Evolutionary conservation across 441 rosid genomes (phyloP).

Genomic region (Aleurites moluccanus): DNA sequence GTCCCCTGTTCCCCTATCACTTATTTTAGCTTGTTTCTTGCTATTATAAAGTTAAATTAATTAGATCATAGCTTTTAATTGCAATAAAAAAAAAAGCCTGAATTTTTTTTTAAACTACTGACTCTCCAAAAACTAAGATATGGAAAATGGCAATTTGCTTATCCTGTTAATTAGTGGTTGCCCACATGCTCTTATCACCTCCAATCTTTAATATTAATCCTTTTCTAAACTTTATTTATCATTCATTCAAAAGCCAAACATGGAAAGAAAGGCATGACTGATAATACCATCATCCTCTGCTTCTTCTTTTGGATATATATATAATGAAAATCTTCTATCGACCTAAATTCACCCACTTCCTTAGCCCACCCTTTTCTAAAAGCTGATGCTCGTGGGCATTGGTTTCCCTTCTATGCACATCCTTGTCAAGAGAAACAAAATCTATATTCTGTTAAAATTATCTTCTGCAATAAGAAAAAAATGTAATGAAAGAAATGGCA

Average conservation of each 20-base stretch:
- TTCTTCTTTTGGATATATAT: neutral
- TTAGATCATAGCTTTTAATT: too few species aligned
- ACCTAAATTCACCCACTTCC: slow-evolving; percentile 9
- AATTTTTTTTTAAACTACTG: too few species aligned
- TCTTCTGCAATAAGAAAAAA: too few species aligned
- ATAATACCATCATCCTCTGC: neutral
- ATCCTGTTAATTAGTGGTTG: slow-evolving; percentile 9
- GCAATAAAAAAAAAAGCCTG: too few species aligned
- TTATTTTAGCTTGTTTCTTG: neutral
- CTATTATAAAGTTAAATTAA: neutral
- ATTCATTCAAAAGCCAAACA: slow-evolving; percentile 4
- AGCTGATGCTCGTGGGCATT: neutral
- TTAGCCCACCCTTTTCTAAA: neutral
- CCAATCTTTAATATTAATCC: neutral
- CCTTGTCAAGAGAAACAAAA: neutral
- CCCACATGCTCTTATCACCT: slow-evolving; percentile 5
- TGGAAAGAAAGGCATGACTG: neutral
- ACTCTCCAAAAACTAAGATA: too few species aligned
- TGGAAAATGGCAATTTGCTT: neutral
- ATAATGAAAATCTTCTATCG: neutral
- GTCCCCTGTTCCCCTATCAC: too few species aligned
- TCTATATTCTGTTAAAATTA: too few species aligned
- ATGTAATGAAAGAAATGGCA: too few species aligned
- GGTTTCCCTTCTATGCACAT: neutral
- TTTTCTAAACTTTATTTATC: neutral